Evolutionary conservation across 257 asterid genomes (phyloP).

Genomic region (Rehmannia glutinosa): DNA sequence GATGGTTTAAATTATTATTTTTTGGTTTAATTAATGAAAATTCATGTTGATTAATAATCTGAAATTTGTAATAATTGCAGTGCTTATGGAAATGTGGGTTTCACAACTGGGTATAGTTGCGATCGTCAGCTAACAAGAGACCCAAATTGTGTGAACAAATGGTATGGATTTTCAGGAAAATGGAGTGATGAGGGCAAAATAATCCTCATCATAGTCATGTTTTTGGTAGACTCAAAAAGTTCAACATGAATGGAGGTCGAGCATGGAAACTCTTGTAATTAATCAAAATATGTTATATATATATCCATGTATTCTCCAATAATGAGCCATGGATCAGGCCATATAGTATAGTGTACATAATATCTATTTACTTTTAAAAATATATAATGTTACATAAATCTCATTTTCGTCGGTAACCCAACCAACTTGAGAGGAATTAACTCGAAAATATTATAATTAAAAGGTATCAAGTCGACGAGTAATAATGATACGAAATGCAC

Average conservation of each 20-base stretch:
- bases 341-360: not conserved
- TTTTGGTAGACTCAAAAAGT: slow-evolving; percentile 68
- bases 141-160: slow-evolving; percentile 44
- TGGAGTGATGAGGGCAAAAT: slow-evolving; percentile 71
- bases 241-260: slow-evolving; percentile 57
- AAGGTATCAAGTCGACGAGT: no score
- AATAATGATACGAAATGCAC: no score
- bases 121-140: slow-evolving; percentile 37
- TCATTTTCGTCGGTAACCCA: no score
- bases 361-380: no score
- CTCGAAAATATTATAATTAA: no score
- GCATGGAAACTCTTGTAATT: slow-evolving; percentile 55
- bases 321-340: not conserved
- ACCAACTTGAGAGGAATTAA: no score
- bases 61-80: slow-evolving; percentile 29
- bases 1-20: no score
- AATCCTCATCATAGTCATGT: slow-evolving; percentile 53
- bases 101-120: slow-evolving; percentile 70
- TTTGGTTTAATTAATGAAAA: no score
- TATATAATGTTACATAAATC: no score
- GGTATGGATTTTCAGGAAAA: slow-evolving; percentile 66
- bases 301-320: no score
- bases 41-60: not conserved
- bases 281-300: not conserved
- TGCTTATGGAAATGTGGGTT: slow-evolving; percentile 85